Percentiles rank a stretch among this genome's conserved stretches.
Evolutionary conservation across 2,329 filamentous ascomycete genomes (phyloP).

Genomic region (Pseudopithomyces maydicus): DNA sequence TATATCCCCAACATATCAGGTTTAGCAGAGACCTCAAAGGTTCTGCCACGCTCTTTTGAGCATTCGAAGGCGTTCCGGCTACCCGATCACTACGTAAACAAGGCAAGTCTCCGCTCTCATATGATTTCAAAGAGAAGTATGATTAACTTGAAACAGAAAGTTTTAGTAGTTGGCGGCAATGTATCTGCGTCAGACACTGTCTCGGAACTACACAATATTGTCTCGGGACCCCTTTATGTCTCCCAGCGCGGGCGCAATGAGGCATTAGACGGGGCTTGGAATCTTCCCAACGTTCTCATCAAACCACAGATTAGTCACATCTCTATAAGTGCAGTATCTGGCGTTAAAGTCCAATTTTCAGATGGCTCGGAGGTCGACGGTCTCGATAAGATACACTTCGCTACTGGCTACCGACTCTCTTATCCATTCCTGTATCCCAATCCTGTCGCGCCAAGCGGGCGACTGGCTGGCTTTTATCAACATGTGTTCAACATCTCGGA

Average conservation of each 20-base stretch:
- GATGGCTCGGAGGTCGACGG: constrained; percentile 11
- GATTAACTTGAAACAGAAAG: background rate
- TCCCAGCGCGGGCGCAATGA: constrained; percentile 14
- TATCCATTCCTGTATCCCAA: constrained; percentile 15
- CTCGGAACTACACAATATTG: constrained; percentile 10
- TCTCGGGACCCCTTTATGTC: constrained; percentile 11
- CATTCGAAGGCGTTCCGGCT: constrained; percentile 51
- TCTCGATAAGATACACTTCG: constrained; percentile 17
- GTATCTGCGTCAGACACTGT: constrained; percentile 18
- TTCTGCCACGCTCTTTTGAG: constrained; percentile 65
- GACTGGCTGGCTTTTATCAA: constrained; percentile 16
- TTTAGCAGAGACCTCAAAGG: constrained; percentile 62
- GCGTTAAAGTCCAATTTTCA: constrained; percentile 12
- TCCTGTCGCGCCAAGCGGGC: constrained; percentile 9
- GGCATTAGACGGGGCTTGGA: constrained; percentile 10
- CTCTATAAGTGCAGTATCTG: background rate
- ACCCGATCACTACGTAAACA: constrained; percentile 13
- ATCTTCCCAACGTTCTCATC: constrained; percentile 11
- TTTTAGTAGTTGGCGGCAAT: constrained; percentile 18
- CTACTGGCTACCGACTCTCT: constrained; percentile 18
- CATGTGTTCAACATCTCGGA: constrained; percentile 20
- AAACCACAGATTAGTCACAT: constrained; percentile 11
- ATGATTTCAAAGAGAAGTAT: background rate
- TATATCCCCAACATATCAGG: constrained; percentile 68
- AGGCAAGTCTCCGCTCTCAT: background rate